phyloP scores from a whole-genome alignment of 768 basidiomycete species.

The Mycena amicta region DNA sequence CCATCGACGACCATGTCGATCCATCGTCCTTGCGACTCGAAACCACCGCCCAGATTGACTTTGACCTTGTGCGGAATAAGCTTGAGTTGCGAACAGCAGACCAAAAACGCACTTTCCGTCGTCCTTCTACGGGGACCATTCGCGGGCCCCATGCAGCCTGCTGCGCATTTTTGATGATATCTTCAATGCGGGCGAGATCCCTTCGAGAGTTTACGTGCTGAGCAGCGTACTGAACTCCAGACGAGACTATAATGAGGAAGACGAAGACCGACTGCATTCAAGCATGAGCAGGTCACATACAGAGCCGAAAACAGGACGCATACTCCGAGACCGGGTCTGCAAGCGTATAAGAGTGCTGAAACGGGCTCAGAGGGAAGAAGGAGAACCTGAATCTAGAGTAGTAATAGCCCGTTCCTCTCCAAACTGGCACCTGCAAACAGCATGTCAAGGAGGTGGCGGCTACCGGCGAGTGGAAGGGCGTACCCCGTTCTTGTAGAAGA shows the following conservation, averaged over 20 bases:
- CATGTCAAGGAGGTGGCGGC: no score
- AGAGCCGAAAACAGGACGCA: slow-evolving; percentile 5
- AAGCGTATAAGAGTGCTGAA: neutral
- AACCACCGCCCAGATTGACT: slow-evolving; percentile 62
- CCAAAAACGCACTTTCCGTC: slow-evolving; percentile 59
- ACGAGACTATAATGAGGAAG: slow-evolving; percentile 79
- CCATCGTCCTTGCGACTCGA: slow-evolving; percentile 62
- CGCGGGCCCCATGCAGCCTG: slow-evolving; percentile 83
- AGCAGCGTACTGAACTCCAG: slow-evolving; percentile 79
- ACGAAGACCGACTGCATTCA: slow-evolving; percentile 64
- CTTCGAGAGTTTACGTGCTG: slow-evolving; percentile 75
- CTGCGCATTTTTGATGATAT: slow-evolving; percentile 62
- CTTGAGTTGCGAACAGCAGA: slow-evolving; percentile 8
- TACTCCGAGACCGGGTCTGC: slow-evolving; percentile 6
- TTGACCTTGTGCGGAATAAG: slow-evolving; percentile 61
- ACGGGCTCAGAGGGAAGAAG: slow-evolving; percentile 49
- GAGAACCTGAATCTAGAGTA: slow-evolving; percentile 94
- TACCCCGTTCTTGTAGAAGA: slow-evolving; percentile 98
- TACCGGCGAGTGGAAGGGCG: no score
- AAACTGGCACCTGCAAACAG: no score
- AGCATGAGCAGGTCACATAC: neutral
- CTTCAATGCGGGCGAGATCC: slow-evolving; percentile 70
- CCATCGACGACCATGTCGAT: slow-evolving; percentile 86
- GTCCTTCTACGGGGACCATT: slow-evolving; percentile 60
- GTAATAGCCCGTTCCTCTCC: slow-evolving; percentile 96